A percentile compares a stretch with the other conserved stretches of the same genome.
phyloP scores from a whole-genome alignment of 1,284 basidiomycete genomes.

The Apiotrichum domesticum region DNA sequence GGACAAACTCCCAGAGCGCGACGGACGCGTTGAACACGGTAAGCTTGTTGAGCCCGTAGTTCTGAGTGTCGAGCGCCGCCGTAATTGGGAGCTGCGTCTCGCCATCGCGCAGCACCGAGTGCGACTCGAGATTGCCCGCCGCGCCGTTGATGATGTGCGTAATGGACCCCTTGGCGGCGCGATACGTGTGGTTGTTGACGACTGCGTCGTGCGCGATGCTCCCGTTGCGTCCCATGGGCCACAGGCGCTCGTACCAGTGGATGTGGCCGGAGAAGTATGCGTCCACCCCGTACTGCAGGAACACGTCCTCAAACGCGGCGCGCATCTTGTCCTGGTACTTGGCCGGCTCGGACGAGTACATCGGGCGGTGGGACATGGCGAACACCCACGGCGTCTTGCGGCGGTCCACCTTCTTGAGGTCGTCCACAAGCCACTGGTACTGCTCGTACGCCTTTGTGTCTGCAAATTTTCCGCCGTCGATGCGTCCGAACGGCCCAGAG shows the following conservation, averaged over 20 bases:
- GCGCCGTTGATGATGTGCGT: conserved; percentile 36
- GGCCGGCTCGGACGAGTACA: conserved; percentile 27
- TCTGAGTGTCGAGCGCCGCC: conserved; percentile 25
- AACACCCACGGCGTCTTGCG: conserved; percentile 45
- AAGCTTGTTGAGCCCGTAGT: conserved; percentile 33
- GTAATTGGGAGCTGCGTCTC: conserved; percentile 18
- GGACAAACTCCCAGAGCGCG: conserved; percentile 22
- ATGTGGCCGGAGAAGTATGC: conserved; percentile 40
- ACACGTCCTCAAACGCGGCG: conserved; percentile 37
- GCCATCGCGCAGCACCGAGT: conserved; percentile 21
- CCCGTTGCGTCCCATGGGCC: conserved; percentile 30
- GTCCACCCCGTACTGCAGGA: conserved; percentile 43
- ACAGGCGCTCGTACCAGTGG: conserved; percentile 43
- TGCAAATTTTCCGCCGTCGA: conserved; percentile 17
- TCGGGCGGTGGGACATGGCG: conserved; percentile 36
- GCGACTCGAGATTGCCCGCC: conserved; percentile 41
- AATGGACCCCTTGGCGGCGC: conserved; percentile 8
- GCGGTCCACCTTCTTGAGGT: conserved; percentile 40
- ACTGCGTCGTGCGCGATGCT: conserved; percentile 25
- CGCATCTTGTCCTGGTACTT: conserved; percentile 31
- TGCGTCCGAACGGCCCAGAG: conserved; percentile 12
- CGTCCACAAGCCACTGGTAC: conserved; percentile 23
- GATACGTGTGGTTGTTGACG: conserved; percentile 35
- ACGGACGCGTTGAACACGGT: conserved; percentile 35
- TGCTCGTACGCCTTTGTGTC: conserved; percentile 24